Evolutionary conservation across 2,329 filamentous ascomycete species (phyloP), one percentile per base, ranked within the genome.

Genomic region (Ramularia endophylla): DNA sequence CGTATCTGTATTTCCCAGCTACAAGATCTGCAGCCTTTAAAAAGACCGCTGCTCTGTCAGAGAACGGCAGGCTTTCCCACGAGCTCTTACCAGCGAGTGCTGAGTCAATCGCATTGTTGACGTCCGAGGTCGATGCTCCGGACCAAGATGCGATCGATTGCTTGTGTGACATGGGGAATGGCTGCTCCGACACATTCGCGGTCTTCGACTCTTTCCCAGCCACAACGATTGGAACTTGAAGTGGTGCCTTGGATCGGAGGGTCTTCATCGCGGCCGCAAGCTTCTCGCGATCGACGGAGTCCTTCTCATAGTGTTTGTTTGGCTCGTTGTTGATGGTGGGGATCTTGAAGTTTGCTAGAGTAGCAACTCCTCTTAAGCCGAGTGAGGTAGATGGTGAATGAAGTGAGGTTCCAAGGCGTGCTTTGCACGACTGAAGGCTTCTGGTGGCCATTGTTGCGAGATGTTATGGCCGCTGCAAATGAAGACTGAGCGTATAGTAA

Each of bases 1-100:
- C 87, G 67, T 94, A 95, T 60, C 90, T 80, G 69, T 97, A 95
- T 71, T 95, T 95, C 51, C 78, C 84, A 38, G 85, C 73, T 54
- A 95, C 79, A 48, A 97, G 73, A 62, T 95, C 89, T 17, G 90
- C 90, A 3, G 90, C 89, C 75, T 95, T 95, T 59, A 95, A 77
- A 71, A 95, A 95, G 61, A 97, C 77, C 44, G 88, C 85, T 12
- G 90, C 89, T 42, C 90, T 80, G 68, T 95, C 89, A 32, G 85
- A 80, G 61, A 95, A 95, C 8, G 90, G 86, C n/a, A 92, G 74
- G 2, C 77, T 72, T 59, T 89, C 87, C 90, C 90, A 97, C 22
- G 79, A 76, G 39, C 80, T 73, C 70, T 92, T 90, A 34, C 88
- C 88, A n/a, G 77, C 80, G 28, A 95, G 77, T 18, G 90, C 89